These are phyloP conservation scores for Penicillium palitans DNA, from an alignment of 2,329 filamentous ascomycete genomes.

Conservation along the genomic window DNA sequence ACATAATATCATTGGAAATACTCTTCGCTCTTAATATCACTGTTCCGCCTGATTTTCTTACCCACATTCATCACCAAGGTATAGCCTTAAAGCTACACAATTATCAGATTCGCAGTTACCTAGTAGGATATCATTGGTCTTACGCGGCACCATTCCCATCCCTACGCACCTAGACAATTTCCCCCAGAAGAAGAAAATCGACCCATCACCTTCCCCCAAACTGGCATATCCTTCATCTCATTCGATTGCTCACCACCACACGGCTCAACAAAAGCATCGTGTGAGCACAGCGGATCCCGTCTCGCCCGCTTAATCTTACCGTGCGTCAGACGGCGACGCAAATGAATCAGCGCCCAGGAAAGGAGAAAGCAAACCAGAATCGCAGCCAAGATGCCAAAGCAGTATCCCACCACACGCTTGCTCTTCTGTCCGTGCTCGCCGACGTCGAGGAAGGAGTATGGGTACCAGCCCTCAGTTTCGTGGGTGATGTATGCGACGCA, in stretches of 20 bases:
- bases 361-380: constrained; percentile 56
- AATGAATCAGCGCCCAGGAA: constrained; percentile 54
- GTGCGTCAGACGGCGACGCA: constrained; percentile 51
- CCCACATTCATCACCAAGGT: constrained; percentile 7
- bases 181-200: background rate
- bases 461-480: constrained; percentile 69
- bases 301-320: constrained; percentile 28
- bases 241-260: background rate
- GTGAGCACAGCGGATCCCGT: constrained; percentile 15
- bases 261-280: background rate
- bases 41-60: constrained; percentile 3
- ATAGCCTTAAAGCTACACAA: background rate
- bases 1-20: constrained; percentile 15
- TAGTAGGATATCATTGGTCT: background rate
- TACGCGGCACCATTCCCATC: background rate
- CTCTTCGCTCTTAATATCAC: constrained; percentile 19
- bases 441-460: constrained; percentile 76
- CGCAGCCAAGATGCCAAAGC: constrained; percentile 58
- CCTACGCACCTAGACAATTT: background rate
- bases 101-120: constrained; percentile 1
- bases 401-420: constrained; percentile 63
- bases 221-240: constrained; percentile 12
- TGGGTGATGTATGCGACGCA: constrained; percentile 72
- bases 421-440: constrained; percentile 46
- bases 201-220: background rate